A percentile compares a stretch with the other conserved stretches of the same genome.
phyloP scores from a whole-genome alignment of 805 yeast genomes.

The Brettanomyces sp. region DNA sequence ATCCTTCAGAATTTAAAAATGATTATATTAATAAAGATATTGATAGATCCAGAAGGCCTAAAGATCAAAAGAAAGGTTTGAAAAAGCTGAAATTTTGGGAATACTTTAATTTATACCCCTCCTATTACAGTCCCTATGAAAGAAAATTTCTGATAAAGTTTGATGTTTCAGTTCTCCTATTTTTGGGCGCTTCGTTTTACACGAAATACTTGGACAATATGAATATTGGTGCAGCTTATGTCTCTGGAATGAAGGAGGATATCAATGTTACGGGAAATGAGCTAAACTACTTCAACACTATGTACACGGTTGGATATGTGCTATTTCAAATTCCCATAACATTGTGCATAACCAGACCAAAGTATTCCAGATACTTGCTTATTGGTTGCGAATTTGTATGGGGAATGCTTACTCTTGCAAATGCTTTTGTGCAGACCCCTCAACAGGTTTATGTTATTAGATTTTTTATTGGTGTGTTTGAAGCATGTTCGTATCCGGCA shows the following conservation, averaged over 20 bases:
- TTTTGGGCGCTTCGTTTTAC: conserved; percentile 31
- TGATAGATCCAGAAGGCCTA: conserved; percentile 9
- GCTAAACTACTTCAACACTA: conserved; percentile 17
- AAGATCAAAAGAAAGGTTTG: conserved; percentile 2
- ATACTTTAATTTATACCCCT: conserved; percentile 11
- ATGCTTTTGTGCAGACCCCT: conserved; percentile 30
- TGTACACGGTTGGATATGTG: conserved; percentile 38
- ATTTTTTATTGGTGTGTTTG: conserved; percentile 54
- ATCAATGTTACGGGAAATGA: conserved; percentile 14
- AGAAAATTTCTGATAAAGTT: conserved; percentile 8
- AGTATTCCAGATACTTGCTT: conserved; percentile 38
- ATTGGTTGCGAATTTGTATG: conserved; percentile 45
- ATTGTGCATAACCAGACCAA: conserved; percentile 35
- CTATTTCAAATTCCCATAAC: conserved; percentile 57
- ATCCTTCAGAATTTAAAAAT: conserved; percentile 6
- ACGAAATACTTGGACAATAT: conserved; percentile 52
- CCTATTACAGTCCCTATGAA: conserved; percentile 11
- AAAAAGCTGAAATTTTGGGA: conserved; percentile 6
- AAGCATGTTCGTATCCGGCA: conserved; percentile 55
- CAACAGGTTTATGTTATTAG: conserved; percentile 46
- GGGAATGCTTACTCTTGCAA: conserved; percentile 26
- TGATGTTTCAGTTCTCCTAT: conserved; percentile 9
- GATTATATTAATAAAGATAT: conserved; percentile 9
- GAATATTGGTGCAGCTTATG: conserved; percentile 50
- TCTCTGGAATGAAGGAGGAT: conserved; percentile 57